Percentiles rank a stretch among this genome's conserved stretches.
phyloP scores from a whole-genome alignment of 768 basidiomycete genomes.

The Cyathus striatus region DNA sequence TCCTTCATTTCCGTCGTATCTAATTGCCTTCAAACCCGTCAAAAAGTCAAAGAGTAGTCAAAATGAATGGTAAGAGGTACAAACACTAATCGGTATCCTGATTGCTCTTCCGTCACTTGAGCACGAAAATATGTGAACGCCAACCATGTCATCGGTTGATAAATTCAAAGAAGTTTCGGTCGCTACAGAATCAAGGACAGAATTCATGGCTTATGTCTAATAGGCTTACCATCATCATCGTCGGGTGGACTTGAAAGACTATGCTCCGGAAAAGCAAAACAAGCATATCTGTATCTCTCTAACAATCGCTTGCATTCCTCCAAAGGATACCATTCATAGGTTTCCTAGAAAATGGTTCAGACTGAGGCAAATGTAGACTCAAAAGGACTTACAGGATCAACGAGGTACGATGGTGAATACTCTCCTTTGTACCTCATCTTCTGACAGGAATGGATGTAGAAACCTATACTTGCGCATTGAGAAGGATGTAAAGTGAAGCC shows the following conservation, averaged over 20 bases:
- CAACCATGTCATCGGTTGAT: too few species aligned
- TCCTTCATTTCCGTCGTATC: constrained; percentile 21
- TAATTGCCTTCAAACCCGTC: too few species aligned
- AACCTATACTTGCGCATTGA: constrained; percentile 51
- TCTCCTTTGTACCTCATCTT: constrained; percentile 99
- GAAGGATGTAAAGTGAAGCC: background rate
- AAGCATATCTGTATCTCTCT: constrained; percentile 62
- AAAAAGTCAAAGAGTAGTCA: too few species aligned
- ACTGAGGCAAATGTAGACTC: background rate
- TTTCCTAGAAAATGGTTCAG: constrained; percentile 46
- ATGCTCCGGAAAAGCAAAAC: constrained; percentile 60
- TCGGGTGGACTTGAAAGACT: too few species aligned
- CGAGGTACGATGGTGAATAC: constrained; percentile 81
- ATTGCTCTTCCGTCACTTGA: too few species aligned
- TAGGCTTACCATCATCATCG: too few species aligned
- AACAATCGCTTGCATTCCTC: constrained; percentile 54
- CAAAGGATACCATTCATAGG: constrained; percentile 72
- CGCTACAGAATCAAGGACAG: too few species aligned
- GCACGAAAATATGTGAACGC: too few species aligned
- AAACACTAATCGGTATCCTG: too few species aligned
- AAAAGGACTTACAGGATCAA: constrained; percentile 64
- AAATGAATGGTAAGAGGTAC: too few species aligned
- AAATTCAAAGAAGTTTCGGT: too few species aligned
- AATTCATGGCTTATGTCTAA: too few species aligned
- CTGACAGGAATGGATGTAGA: constrained; percentile 84